Percentiles rank a stretch among this genome's conserved stretches.
Conservation (phyloP, 768 basidiomycete genomes). For the Macrocybe gigantea region DNA sequence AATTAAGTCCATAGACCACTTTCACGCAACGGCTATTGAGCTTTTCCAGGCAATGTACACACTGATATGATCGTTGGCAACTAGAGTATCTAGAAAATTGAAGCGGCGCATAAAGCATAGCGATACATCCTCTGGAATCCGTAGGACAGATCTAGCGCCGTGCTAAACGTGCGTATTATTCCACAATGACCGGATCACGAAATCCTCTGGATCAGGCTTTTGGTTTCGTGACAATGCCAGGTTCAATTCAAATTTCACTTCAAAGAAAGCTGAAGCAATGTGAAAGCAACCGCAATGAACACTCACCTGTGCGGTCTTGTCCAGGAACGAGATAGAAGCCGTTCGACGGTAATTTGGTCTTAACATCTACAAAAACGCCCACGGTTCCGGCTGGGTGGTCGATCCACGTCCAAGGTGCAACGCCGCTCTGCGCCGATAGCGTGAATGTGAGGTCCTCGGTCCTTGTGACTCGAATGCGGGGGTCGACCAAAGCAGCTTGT, state of each 20-base stretch:
- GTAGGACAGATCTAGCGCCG: not conserved
- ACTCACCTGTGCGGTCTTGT: conserved; percentile 44
- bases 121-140: not conserved
- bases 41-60: too few species aligned
- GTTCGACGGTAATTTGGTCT: conserved; percentile 36
- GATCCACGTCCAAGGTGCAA: conserved; percentile 54
- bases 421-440: conserved; percentile 46
- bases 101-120: too few species aligned
- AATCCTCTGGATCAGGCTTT: conserved; percentile 34
- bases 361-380: conserved; percentile 42
- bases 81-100: too few species aligned
- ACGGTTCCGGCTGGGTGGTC: conserved; percentile 52
- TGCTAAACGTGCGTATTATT: conserved; percentile 39
- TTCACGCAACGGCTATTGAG: too few species aligned
- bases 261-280: not conserved
- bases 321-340: conserved; percentile 54
- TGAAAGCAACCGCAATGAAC: not conserved
- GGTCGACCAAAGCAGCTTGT: conserved; percentile 40
- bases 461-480: conserved; percentile 32
- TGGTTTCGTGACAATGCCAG: conserved; percentile 29
- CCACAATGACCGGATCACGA: conserved; percentile 48
- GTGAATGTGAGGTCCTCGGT: conserved; percentile 37
- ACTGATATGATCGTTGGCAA: too few species aligned
- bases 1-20: too few species aligned
- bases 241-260: conserved; percentile 38